Conservation (phyloP, 139 green algal species). For the Marvania coccoides region DNA sequence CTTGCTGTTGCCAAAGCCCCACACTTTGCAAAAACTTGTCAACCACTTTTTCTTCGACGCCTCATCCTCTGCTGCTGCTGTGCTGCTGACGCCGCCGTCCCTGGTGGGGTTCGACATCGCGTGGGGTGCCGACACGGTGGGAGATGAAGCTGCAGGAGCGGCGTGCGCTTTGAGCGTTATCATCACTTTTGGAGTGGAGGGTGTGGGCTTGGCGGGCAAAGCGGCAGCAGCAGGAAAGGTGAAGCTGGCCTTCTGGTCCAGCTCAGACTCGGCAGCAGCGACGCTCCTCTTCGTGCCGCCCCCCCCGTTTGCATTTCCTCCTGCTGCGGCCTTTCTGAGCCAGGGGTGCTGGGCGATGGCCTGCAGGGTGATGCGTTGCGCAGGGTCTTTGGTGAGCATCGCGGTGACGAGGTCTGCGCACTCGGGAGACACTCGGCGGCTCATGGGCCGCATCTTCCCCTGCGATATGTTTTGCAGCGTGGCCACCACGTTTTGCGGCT, state of each 20-base stretch:
- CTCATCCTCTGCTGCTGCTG: too few species aligned
- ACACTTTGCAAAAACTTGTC: too few species aligned
- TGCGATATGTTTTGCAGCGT: constrained; percentile 23
- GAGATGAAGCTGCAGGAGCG: not conserved
- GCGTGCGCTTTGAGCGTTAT: not conserved
- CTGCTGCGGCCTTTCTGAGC: not conserved
- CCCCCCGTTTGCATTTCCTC: too few species aligned
- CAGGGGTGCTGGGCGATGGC: constrained; percentile 12
- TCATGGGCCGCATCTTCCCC: not conserved
- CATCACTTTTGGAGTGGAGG: not conserved
- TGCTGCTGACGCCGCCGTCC: not conserved
- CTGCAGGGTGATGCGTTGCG: not conserved
- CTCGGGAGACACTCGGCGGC: not conserved
- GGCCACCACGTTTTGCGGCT: constrained; percentile 23
- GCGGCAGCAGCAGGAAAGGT: not conserved
- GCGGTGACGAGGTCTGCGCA: constrained; percentile 6
- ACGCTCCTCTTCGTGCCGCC: too few species aligned
- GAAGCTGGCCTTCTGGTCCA: not conserved
- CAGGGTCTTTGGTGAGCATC: constrained; percentile 11
- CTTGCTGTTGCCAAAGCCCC: too few species aligned
- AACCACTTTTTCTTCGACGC: too few species aligned
- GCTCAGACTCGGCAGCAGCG: too few species aligned
- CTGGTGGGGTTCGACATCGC: not conserved
- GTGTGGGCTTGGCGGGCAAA: not conserved
- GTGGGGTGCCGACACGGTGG: not conserved